Conservation (phyloP, 169 alveolate species). For the Cryptosporidium sp. region DNA sequence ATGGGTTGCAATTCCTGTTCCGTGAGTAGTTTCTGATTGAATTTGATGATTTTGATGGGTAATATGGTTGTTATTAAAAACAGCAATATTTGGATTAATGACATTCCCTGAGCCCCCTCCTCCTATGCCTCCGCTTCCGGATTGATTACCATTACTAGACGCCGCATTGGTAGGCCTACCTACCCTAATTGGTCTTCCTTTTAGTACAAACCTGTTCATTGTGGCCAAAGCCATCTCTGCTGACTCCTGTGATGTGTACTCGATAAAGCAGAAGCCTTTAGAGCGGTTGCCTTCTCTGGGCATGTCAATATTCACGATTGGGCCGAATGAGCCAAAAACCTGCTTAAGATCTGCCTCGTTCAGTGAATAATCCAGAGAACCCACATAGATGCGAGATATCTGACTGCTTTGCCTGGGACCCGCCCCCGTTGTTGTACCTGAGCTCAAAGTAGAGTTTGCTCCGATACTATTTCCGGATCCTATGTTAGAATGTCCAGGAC, state of each 20-base stretch:
- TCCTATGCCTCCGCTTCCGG: constrained; percentile 10
- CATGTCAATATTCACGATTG: constrained; percentile 81
- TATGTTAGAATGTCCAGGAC: constrained; percentile 12
- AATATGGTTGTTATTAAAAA: constrained; percentile 35
- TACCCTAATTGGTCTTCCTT: constrained; percentile 81
- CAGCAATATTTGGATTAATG: constrained; percentile 68
- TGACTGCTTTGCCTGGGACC: constrained; percentile 69
- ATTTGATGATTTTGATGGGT: constrained; percentile 40
- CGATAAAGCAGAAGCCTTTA: constrained; percentile 83
- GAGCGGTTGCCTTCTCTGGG: constrained; percentile 84
- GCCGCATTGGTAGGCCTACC: constrained; percentile 81
- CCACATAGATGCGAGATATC: constrained; percentile 82
- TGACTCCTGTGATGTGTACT: constrained; percentile 82
- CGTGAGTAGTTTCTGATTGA: constrained; percentile 44
- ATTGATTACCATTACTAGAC: constrained; percentile 9
- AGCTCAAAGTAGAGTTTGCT: neutral
- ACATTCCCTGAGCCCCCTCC: constrained; percentile 45
- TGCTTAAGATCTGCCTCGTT: constrained; percentile 80
- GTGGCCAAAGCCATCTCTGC: constrained; percentile 83
- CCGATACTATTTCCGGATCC: neutral
- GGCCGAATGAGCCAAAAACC: constrained; percentile 81
- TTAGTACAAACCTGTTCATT: constrained; percentile 80
- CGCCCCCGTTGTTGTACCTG: constrained; percentile 8
- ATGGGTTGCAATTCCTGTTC: constrained; percentile 64
- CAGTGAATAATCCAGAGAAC: constrained; percentile 81